phyloP scores from a whole-genome alignment of 768 basidiomycete species.

The Naganishia antarctica region DNA sequence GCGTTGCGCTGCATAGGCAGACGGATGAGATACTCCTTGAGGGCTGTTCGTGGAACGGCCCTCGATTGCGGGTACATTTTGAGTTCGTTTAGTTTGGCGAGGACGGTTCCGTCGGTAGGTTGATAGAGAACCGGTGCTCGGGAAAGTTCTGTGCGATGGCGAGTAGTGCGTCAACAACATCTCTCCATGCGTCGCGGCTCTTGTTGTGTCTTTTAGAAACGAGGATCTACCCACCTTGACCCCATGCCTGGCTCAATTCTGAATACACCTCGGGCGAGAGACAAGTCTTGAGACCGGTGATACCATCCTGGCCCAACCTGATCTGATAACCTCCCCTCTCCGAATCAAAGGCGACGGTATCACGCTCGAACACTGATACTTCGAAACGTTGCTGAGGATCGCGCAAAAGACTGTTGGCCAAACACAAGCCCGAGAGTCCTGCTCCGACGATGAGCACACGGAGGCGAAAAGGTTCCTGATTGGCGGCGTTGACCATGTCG shows the following conservation, averaged over 20 bases:
- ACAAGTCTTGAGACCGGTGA: not conserved
- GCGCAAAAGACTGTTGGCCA: not conserved
- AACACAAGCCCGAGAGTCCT: constrained; percentile 1
- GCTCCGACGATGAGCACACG: constrained; percentile 9
- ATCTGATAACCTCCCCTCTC: constrained; percentile 7
- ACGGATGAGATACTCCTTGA: constrained; percentile 10
- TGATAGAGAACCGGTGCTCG: constrained; percentile 2
- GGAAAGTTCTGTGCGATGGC: constrained; percentile 2
- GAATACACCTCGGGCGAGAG: not conserved
- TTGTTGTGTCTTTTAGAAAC: not conserved
- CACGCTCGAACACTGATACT: constrained; percentile 5
- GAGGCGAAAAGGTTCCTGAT: not conserved
- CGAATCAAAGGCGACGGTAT: not conserved
- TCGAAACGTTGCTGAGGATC: not conserved
- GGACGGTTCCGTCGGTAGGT: constrained; percentile 2
- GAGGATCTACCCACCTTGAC: not conserved
- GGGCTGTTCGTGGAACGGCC: constrained; percentile 5
- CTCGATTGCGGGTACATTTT: constrained; percentile 1
- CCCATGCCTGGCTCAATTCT: not conserved
- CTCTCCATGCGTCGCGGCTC: not conserved
- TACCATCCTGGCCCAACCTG: constrained; percentile 3
- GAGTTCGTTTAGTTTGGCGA: not conserved
- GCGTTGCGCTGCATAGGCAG: not conserved
- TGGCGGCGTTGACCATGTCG: no score
- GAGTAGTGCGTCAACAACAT: no score